Evolutionary conservation across 352 stramenopile species (phyloP).

Genomic region (Pythium dissotocum): DNA sequence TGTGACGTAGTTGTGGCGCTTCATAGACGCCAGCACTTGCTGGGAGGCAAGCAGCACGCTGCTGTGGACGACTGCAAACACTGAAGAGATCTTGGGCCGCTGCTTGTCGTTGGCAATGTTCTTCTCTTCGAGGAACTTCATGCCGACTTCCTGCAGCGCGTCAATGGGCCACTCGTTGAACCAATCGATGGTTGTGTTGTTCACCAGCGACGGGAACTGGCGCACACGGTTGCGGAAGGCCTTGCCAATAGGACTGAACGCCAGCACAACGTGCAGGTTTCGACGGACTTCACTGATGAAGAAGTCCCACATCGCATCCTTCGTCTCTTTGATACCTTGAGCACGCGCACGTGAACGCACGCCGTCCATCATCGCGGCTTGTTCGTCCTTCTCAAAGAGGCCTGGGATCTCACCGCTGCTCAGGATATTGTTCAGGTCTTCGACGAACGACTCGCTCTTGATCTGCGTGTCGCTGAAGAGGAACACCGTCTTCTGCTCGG

Average conservation of each 20-base stretch:
- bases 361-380: constrained; percentile 81
- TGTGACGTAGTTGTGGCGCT: constrained; percentile 94
- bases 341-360: constrained; percentile 65
- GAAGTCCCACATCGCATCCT: constrained; percentile 91
- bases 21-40: constrained; percentile 88
- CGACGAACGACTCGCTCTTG: constrained; percentile 92
- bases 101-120: constrained; percentile 72
- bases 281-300: constrained; percentile 91
- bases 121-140: constrained; percentile 92
- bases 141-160: constrained; percentile 91
- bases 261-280: constrained; percentile 93
- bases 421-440: constrained; percentile 94
- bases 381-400: constrained; percentile 92
- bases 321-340: constrained; percentile 85
- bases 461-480: constrained; percentile 95
- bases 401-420: constrained; percentile 91
- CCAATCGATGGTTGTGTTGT: constrained; percentile 95
- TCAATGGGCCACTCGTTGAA: constrained; percentile 93
- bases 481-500: constrained; percentile 89
- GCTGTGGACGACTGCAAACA: constrained; percentile 91
- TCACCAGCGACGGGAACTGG: constrained; percentile 93
- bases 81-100: constrained; percentile 77
- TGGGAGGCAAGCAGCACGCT: constrained; percentile 81
- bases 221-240: constrained; percentile 80
- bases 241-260: constrained; percentile 92